Evolutionary conservation across 495 filamentous ascomycete genomes (phyloP), one percentile per base, ranked within the genome.

Genomic region (Talaromyces ruber): DNA sequence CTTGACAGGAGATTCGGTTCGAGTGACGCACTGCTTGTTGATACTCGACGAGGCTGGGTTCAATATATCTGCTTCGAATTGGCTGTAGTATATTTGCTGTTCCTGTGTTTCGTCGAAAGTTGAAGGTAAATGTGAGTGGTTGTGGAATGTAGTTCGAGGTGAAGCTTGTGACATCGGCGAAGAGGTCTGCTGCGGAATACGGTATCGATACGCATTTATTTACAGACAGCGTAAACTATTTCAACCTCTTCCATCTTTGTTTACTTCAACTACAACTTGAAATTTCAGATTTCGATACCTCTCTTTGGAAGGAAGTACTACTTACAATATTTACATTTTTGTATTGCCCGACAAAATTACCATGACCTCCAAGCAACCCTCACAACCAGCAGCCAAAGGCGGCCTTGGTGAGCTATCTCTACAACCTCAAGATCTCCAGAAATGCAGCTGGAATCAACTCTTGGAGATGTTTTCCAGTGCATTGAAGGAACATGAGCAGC

Each of bases 361-460:
- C 9, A 45, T 45, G 43, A 3, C 43, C 43, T 9, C 43, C 51
- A 26, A 54, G 4, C 22, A 28, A 28, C 51, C n/a, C 3, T 26
- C 51, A 4, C 12, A 21, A 22, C 26, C 51, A 8, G 26, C 51
- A 54, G n/a, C 21, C 51, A 56, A 26, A 34, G 30, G 21, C 18
- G 30, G 29, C 5, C 30, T 28, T 9, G 26, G 37, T 25, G 51
- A 55, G 14, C 8, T 55, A 26, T 62, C 50, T 8, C 47, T 56
- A 3, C 28, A 56, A 5, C 25, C 30, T 14, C 28, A 70, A 34
- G 66, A 69, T 1, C 64, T 83, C 0, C 68, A 74, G 24, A 65
- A 64, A 14, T 88, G 85, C 65, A 80, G 88, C 68, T 91, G 88
- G 88, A 79, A 84, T 6, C 82, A 87, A 39, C 81, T 93, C 18